Evolutionary conservation across 2,329 filamentous ascomycete species (phyloP).

Genomic region (Fusarium chuoi): DNA sequence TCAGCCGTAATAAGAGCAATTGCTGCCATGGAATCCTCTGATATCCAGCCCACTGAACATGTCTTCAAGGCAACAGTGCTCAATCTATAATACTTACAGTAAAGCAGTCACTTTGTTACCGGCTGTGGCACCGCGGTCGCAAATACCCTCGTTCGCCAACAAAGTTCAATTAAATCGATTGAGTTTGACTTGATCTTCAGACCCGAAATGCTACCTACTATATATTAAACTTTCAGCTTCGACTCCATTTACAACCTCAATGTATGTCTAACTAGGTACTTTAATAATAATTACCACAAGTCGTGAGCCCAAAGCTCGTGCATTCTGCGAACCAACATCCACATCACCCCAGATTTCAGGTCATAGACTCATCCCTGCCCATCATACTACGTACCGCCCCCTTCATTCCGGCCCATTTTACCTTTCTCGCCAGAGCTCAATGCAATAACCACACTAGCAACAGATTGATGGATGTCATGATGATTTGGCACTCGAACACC

Average conservation of each 20-base stretch:
- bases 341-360: slow-evolving; percentile 20
- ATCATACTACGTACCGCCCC: slow-evolving; percentile 9
- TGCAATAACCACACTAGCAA: background rate
- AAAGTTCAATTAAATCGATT: slow-evolving; percentile 26
- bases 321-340: background rate
- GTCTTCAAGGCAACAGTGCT: background rate
- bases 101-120: background rate
- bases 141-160: background rate
- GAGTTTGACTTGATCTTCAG: slow-evolving; percentile 19
- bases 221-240: background rate
- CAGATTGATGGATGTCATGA: background rate
- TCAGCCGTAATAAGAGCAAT: background rate
- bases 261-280: background rate
- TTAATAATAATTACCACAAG: background rate
- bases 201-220: slow-evolving; percentile 5
- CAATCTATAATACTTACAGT: background rate
- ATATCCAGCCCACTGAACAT: background rate
- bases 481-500: background rate
- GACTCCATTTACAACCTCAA: background rate
- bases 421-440: background rate
- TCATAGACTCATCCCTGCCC: slow-evolving; percentile 17
- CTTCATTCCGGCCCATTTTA: slow-evolving; percentile 29
- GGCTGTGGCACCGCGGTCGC: background rate
- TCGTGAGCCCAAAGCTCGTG: background rate
- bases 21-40: background rate